Evolutionary conservation across 129 eudicot species (phyloP), one percentile per base, ranked within the genome.

Genomic region (Escallonia herrerae): DNA sequence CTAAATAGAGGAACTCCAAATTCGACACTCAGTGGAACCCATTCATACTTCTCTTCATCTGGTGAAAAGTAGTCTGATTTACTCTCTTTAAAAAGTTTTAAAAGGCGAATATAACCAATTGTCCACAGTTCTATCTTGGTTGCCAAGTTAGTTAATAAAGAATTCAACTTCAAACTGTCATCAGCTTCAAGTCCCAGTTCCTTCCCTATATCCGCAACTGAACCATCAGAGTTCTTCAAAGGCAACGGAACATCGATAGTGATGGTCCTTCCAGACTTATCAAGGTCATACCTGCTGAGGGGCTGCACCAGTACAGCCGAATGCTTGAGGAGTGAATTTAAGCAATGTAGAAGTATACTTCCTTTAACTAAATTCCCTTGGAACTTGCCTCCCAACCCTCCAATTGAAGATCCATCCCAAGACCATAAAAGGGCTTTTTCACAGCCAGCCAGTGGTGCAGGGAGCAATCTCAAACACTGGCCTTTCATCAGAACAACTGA

Each of bases 401-500:
- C 94, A 72, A 84, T 70, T 3, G 87, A 73, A 48, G 95, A 86
- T 56, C 87, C 95, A 81, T 94, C 87, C 99, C 96, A 94, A 47
- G 99, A 94, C 99, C 99, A 94, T 62, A 94, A 71, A 46, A 89
- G 84, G 54, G 99, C 99, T 71, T 89, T 94, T 71, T 89, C 95
- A 68, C 97, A 94, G 41, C 99, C 95, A 62, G 99, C 87, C 70
- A 94, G 78, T 11, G 99, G 99, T 52, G 95, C 95, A 66, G 99
- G 99, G 64, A 94, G 99, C 65, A 86, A 40, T 59, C 99, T 81
- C 73, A 94, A 76, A 46, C 83, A 86, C 56, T 93, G 99, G 55
- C 99, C 99, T 83, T 93, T 93, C 99, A 93, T 93, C 72, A 93
- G 76, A 71, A 89, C 93, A 74, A 94, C 95, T 6, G 99, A 94